phyloP scores from a whole-genome alignment of 2,329 filamentous ascomycete species.

The Tricladium varicosporioides region DNA sequence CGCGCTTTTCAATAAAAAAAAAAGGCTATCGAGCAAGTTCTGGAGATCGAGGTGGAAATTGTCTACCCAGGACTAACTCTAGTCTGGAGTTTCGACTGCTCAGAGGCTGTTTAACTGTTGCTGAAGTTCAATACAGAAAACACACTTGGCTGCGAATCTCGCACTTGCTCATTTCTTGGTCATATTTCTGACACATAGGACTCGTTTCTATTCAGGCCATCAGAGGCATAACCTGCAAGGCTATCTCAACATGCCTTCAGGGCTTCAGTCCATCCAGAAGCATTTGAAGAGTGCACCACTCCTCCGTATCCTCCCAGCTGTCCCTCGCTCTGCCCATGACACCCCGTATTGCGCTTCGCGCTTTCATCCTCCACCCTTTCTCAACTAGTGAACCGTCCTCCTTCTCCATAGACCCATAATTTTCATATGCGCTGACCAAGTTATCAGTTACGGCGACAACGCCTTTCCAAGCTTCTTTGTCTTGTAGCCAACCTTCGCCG shows the following conservation, averaged over 20 bases:
- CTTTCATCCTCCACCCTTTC: constrained; percentile 84
- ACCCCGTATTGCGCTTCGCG: constrained; percentile 76
- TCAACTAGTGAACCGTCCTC: constrained; percentile 62
- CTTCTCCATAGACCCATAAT: constrained; percentile 61
- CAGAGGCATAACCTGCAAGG: too few species aligned
- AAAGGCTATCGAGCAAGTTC: too few species aligned
- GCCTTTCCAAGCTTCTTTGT: constrained; percentile 54
- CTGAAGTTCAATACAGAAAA: too few species aligned
- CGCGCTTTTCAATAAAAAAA: too few species aligned
- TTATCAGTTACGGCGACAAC: constrained; percentile 69
- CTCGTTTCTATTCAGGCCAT: too few species aligned
- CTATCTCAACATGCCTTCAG: neutral
- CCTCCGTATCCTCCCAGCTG: constrained; percentile 74
- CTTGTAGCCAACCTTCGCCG: constrained; percentile 37
- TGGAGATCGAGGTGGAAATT: too few species aligned
- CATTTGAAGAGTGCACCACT: constrained; percentile 61
- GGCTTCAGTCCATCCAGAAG: constrained; percentile 39
- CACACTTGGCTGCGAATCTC: too few species aligned
- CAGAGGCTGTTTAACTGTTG: too few species aligned
- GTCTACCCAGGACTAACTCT: too few species aligned
- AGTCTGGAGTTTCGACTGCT: too few species aligned
- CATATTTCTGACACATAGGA: too few species aligned
- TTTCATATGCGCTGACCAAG: constrained; percentile 80
- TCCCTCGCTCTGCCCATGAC: constrained; percentile 81
- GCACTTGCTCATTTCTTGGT: too few species aligned